phyloP scores from a whole-genome alignment of 192 early-diverging fungal genomes.

The Rhizophagus clarus region DNA sequence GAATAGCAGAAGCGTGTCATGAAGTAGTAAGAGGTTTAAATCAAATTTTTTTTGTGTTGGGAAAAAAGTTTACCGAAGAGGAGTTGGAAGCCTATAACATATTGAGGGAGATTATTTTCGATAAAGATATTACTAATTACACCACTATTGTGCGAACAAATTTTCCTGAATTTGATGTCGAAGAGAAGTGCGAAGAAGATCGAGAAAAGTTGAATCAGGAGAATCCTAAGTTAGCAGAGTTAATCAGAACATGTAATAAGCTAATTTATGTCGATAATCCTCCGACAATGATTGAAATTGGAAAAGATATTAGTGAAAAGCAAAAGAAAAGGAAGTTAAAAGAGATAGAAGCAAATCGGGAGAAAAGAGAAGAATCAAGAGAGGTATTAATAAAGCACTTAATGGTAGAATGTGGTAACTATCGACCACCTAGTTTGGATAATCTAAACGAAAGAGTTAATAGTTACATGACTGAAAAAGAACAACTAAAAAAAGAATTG shows the following conservation, averaged over 20 bases:
- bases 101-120: conserved; percentile 20
- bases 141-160: conserved; percentile 23
- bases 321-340: no score
- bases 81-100: conserved; percentile 6
- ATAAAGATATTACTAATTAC: not conserved
- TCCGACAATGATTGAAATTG: not conserved
- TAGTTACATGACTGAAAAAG: no score
- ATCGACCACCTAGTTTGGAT: no score
- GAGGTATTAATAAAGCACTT: no score
- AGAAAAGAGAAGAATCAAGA: no score
- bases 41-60: conserved; percentile 15
- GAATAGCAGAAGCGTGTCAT: not conserved
- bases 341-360: no score
- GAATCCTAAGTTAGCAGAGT: not conserved
- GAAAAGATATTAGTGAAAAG: no score
- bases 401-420: no score
- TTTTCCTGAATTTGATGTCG: not conserved
- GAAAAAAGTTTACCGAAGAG: not conserved
- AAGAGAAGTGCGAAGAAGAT: conserved; percentile 7
- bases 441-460: no score
- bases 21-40: not conserved
- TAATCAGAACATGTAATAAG: not conserved
- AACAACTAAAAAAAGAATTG: no score
- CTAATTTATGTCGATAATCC: conserved; percentile 17
- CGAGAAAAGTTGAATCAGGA: not conserved